A percentile compares a stretch with the other conserved stretches of the same genome.
Evolutionary conservation across 1,284 basidiomycete genomes (phyloP).

Genomic region (Heterobasidion occidentale): DNA sequence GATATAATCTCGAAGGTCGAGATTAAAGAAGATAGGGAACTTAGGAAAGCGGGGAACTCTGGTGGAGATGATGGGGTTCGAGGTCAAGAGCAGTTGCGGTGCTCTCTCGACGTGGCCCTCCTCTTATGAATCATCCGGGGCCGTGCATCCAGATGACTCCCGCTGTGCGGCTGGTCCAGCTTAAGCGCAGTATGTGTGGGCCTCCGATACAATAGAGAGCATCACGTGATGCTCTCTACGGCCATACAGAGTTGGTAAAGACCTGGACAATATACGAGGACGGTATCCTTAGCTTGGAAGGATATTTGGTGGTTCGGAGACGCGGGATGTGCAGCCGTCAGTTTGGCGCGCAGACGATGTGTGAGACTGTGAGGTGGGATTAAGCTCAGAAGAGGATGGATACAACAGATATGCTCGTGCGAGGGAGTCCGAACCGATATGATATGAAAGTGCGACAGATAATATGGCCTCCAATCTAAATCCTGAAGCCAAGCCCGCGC

Average conservation of each 20-base stretch:
- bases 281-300: no score
- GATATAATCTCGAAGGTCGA: neutral
- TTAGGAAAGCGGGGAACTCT: neutral
- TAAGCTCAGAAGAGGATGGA: neutral
- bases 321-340: neutral
- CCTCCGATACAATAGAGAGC: no score
- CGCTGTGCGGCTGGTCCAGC: no score
- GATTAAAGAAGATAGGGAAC: neutral
- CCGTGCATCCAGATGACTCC: neutral
- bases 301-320: neutral
- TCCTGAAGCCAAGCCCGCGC: constrained; percentile 78
- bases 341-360: neutral
- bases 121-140: neutral
- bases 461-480: neutral
- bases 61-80: neutral
- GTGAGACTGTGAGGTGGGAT: neutral
- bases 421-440: neutral
- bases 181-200: no score
- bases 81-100: constrained; percentile 1
- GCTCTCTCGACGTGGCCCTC: neutral
- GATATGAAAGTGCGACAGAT: neutral
- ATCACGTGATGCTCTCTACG: no score
- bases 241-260: no score
- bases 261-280: no score
- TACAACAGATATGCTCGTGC: neutral